Evolutionary conservation across 306 rosid genomes (phyloP).

Genomic region (Carpinus fangiana): DNA sequence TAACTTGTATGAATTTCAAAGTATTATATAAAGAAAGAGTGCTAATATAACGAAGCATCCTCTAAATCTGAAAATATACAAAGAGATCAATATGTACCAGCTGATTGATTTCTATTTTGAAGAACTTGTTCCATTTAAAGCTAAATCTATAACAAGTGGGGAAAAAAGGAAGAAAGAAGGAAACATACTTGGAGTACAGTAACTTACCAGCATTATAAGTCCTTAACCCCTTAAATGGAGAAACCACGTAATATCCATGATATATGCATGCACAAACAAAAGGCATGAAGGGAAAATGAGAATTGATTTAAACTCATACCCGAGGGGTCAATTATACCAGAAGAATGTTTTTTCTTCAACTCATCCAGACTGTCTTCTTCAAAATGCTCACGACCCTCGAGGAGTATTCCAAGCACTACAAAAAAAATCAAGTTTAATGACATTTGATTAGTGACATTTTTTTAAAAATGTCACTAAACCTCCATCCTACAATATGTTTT

Average conservation of each 20-base stretch:
- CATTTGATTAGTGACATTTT: too few species aligned
- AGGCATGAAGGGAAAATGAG: slow-evolving; percentile 17
- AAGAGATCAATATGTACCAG: not conserved
- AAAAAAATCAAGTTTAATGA: too few species aligned
- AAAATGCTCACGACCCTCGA: slow-evolving; percentile 97
- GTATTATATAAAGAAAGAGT: not conserved
- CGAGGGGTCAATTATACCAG: slow-evolving; percentile 36
- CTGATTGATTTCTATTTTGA: not conserved
- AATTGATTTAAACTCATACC: slow-evolving; percentile 42
- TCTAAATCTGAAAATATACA: not conserved
- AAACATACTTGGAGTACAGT: not conserved
- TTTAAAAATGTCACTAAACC: too few species aligned
- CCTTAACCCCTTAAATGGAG: not conserved
- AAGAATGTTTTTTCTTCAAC: slow-evolving; percentile 42
- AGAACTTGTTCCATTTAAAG: not conserved
- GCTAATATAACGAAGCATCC: not conserved
- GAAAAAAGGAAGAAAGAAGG: too few species aligned
- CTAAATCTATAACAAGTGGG: not conserved
- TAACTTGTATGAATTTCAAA: not conserved
- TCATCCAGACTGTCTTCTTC: slow-evolving; percentile 78
- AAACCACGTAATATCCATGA: not conserved
- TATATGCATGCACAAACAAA: not conserved
- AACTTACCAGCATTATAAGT: not conserved
- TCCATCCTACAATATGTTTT: too few species aligned
- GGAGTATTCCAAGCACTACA: slow-evolving; percentile 90